Evolutionary conservation across 495 filamentous ascomycete genomes (phyloP).

Genomic region (Penicillium desertorum): DNA sequence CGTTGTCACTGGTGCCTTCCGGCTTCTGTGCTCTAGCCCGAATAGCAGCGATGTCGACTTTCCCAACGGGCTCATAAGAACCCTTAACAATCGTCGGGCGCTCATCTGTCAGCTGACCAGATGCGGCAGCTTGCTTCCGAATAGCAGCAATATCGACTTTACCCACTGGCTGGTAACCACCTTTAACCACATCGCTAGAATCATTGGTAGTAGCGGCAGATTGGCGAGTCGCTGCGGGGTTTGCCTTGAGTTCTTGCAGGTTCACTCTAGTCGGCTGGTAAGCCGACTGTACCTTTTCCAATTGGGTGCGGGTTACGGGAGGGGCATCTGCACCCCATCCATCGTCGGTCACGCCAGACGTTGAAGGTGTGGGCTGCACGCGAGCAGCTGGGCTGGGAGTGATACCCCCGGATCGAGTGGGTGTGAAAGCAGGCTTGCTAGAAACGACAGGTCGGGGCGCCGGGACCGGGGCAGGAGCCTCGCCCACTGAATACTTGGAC

Average conservation of each 20-base stretch:
- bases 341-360: slow-evolving; percentile 63
- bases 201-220: slow-evolving; percentile 34
- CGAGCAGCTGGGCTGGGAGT: slow-evolving; percentile 59
- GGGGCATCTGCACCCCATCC: slow-evolving; percentile 98
- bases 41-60: slow-evolving; percentile 94
- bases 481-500: slow-evolving; percentile 79
- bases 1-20: slow-evolving; percentile 43
- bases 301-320: slow-evolving; percentile 73
- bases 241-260: slow-evolving; percentile 70
- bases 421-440: slow-evolving; percentile 86
- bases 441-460: slow-evolving; percentile 68
- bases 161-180: slow-evolving; percentile 93
- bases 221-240: slow-evolving; percentile 53
- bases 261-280: slow-evolving; percentile 95
- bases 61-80: slow-evolving; percentile 87
- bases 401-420: slow-evolving; percentile 65
- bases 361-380: slow-evolving; percentile 44
- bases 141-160: slow-evolving; percentile 95
- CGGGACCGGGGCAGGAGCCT: slow-evolving; percentile 44
- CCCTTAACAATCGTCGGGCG: slow-evolving; percentile 83
- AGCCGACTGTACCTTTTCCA: slow-evolving; percentile 91
- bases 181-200: slow-evolving; percentile 69
- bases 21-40: slow-evolving; percentile 74
- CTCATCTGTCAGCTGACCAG: slow-evolving; percentile 61
- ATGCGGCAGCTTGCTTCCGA: slow-evolving; percentile 70